A percentile compares a stretch with the other conserved stretches of the same genome.
phyloP scores from a whole-genome alignment of 225 moss, liverwort and hornwort genomes.

The Thuidium tamariscinum region DNA sequence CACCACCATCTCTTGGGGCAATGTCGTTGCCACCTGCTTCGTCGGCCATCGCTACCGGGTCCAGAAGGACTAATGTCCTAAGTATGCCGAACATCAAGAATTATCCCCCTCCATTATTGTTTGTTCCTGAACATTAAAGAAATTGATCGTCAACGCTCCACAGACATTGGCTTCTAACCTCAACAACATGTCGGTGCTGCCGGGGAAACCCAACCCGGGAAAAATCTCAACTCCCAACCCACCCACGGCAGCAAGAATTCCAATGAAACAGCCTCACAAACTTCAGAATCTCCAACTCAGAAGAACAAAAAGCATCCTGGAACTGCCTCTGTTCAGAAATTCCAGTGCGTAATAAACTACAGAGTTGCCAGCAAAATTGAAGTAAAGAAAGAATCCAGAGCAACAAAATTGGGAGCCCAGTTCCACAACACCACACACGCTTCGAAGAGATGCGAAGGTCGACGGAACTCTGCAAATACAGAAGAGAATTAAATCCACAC shows the following conservation, averaged over 20 bases:
- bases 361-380: neutral
- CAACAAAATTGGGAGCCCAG: neutral
- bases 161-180: neutral
- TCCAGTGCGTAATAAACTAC: neutral
- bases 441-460: neutral
- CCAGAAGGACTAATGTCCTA: neutral
- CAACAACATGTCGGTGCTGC: neutral
- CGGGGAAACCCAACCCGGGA: neutral
- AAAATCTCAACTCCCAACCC: neutral
- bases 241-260: neutral
- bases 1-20: slow-evolving; percentile 18
- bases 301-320: neutral
- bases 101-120: neutral
- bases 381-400: neutral
- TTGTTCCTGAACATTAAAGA: neutral
- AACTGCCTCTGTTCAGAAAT: neutral
- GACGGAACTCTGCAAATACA: neutral
- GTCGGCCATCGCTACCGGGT: slow-evolving; percentile 8
- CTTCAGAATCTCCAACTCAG: neutral
- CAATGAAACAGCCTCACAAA: neutral
- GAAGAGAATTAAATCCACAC: neutral
- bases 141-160: neutral
- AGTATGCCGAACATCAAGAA: neutral
- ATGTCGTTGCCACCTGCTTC: slow-evolving; percentile 1
- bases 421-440: neutral